These are phyloP conservation scores for Nakataea oryzae DNA, from an alignment of 2,329 filamentous ascomycete species.

Conservation along the genomic window DNA sequence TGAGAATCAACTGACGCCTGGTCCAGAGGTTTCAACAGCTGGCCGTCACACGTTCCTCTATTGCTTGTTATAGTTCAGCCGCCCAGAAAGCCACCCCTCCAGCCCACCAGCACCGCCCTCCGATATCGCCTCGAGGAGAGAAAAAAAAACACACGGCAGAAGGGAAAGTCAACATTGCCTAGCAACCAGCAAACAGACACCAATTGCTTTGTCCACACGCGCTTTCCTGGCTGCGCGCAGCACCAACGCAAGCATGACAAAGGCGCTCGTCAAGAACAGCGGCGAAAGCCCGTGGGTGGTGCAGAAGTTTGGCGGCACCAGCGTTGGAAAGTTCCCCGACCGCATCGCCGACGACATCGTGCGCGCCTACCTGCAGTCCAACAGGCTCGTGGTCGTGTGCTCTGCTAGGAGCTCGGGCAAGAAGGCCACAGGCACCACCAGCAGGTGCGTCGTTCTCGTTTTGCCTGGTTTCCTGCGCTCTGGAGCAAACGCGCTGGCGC, in stretches of 20 bases:
- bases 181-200: background rate
- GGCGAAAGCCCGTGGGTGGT: slow-evolving; percentile 60
- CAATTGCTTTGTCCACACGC: background rate
- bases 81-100: too few relatives aligned
- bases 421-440: slow-evolving; percentile 91
- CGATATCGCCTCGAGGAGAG: background rate
- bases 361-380: slow-evolving; percentile 32
- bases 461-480: background rate
- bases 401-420: slow-evolving; percentile 91
- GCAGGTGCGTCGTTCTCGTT: slow-evolving; percentile 54
- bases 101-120: background rate
- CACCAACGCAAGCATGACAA: slow-evolving; percentile 11
- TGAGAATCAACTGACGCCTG: background rate
- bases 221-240: too few relatives aligned
- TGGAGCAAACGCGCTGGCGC: too few relatives aligned
- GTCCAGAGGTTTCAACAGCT: too few relatives aligned
- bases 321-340: slow-evolving; percentile 84
- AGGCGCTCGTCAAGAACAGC: slow-evolving; percentile 14
- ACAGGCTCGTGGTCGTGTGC: slow-evolving; percentile 83
- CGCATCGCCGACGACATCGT: slow-evolving; percentile 67
- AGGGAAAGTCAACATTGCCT: background rate
- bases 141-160: background rate
- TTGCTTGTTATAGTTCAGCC: background rate
- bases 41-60: background rate
- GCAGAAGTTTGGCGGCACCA: slow-evolving; percentile 93